Evolutionary conservation across 306 rosid species (phyloP), one percentile per base, ranked within the genome.

Genomic region (Notholithocarpus densiflorus): DNA sequence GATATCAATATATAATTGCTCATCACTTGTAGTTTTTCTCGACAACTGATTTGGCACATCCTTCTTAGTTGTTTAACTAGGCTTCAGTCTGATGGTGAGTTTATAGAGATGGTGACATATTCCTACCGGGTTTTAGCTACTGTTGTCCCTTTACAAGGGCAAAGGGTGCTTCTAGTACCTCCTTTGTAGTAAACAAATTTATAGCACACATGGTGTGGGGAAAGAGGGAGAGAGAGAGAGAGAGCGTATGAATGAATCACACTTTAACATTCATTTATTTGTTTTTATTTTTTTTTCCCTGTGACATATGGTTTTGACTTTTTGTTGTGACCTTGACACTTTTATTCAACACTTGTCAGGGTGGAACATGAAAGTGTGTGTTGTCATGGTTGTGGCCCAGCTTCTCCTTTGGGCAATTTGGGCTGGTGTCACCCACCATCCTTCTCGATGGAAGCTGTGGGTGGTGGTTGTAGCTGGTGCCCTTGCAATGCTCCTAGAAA

Each of bases 311-410:
- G 69, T 27, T 10, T 62, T 5, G 18, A 27, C 4, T 2, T 62
- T 12, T 62, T 62, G 12, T 26, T 26, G 34, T 5, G 3, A 55
- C 21, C 11, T 26, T 19, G 48, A 19, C 57, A 56, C 2, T 26
- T 17, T 26, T 43, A 15, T 19, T 18, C 66, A 19, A 75, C 21
- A 60, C 78, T 73, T 68, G 78, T 55, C 87, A 93, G 93, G 90
- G 75, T 93, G 98, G 97, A 91, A 93, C 81, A 86, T 84, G 92
- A 89, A 79, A 59, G 97, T 91, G 75, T 91, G 98, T 81, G 86
- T 88, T n/a, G 64, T 71, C 66, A 87, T 91, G 90, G 93, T 24
- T 0, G 89, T 87, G 68, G 65, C 87, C 32, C 97, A 93, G 75
- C 92, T 91, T 68, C 77, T 75, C 21, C 83, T 87, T 48, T 93